These are phyloP conservation scores for Eutrema yunnanense DNA, from an alignment of 345 rosid genomes.

Conservation along the genomic window DNA sequence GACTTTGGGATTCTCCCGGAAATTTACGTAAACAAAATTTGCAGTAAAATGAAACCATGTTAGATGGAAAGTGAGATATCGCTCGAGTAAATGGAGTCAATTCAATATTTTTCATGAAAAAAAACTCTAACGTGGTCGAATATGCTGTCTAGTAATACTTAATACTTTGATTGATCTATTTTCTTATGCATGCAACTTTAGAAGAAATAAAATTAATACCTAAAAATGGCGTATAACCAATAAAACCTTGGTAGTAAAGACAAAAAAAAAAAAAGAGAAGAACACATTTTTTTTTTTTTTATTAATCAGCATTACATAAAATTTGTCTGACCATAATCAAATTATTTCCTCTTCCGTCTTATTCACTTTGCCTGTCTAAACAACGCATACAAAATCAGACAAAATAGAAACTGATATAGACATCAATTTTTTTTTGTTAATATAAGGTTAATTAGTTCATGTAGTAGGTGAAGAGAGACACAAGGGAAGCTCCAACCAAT, in stretches of 20 bases:
- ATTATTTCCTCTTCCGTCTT: slow-evolving; percentile 6
- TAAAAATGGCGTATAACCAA: not conserved
- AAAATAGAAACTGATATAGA: not conserved
- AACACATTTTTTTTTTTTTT: not conserved
- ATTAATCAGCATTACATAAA: slow-evolving; percentile 19
- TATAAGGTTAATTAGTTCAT: slow-evolving; percentile 34
- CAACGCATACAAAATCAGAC: slow-evolving; percentile 15
- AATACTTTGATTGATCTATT: not conserved
- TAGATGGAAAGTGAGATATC: too few relatives aligned
- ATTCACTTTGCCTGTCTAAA: slow-evolving; percentile 16
- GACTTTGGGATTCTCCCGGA: too few relatives aligned
- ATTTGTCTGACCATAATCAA: slow-evolving; percentile 8
- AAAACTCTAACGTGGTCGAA: not conserved
- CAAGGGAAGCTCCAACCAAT: slow-evolving; percentile 53
- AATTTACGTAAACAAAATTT: too few relatives aligned
- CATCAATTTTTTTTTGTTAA: not conserved
- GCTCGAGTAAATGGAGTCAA: too few relatives aligned
- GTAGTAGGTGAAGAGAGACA: slow-evolving; percentile 56
- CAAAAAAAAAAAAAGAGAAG: not conserved
- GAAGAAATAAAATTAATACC: not conserved
- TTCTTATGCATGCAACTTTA: not conserved
- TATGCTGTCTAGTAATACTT: not conserved
- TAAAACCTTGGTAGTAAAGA: not conserved
- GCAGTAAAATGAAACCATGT: too few relatives aligned
- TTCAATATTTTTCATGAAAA: too few relatives aligned